A percentile compares a stretch with the other conserved stretches of the same genome.
These are phyloP conservation scores for Diacronema lutheri DNA, from an alignment of 78 protist genomes.

Conservation along the genomic window DNA sequence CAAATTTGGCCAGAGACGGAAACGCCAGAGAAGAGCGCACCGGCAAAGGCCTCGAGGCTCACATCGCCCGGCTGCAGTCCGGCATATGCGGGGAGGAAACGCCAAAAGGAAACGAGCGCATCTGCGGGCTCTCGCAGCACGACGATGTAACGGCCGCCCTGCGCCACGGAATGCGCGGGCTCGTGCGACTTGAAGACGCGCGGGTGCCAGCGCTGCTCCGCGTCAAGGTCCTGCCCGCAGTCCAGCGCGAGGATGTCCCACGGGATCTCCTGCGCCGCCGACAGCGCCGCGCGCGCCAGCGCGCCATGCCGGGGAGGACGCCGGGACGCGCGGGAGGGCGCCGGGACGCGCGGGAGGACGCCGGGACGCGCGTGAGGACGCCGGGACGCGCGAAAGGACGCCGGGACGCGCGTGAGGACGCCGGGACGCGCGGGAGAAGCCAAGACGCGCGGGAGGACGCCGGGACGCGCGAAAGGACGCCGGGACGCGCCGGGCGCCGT, in stretches of 20 bases:
- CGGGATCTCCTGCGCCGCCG: too few species aligned
- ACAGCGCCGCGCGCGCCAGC: too few species aligned
- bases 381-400: too few species aligned
- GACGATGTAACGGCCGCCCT: background rate
- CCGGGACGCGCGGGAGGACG: too few species aligned
- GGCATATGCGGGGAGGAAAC: background rate
- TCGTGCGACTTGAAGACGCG: conserved; percentile 3
- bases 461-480: too few species aligned
- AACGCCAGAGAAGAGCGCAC: background rate
- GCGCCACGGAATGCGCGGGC: background rate
- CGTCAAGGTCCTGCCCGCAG: conserved; percentile 5
- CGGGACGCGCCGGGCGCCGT: too few species aligned
- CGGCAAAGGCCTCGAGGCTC: background rate
- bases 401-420: too few species aligned
- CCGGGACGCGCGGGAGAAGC: too few species aligned
- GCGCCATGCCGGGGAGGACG: too few species aligned
- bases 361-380: too few species aligned
- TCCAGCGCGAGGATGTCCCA: conserved; percentile 11
- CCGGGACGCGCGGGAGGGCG: too few species aligned
- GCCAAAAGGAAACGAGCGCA: background rate
- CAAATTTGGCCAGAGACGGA: background rate
- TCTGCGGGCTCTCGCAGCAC: background rate
- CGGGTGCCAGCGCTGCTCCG: background rate
- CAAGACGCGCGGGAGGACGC: too few species aligned
- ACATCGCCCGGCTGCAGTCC: background rate